These are phyloP conservation scores for Lathyrus tuberosus DNA, from an alignment of 306 rosid genomes.

Conservation along the genomic window DNA sequence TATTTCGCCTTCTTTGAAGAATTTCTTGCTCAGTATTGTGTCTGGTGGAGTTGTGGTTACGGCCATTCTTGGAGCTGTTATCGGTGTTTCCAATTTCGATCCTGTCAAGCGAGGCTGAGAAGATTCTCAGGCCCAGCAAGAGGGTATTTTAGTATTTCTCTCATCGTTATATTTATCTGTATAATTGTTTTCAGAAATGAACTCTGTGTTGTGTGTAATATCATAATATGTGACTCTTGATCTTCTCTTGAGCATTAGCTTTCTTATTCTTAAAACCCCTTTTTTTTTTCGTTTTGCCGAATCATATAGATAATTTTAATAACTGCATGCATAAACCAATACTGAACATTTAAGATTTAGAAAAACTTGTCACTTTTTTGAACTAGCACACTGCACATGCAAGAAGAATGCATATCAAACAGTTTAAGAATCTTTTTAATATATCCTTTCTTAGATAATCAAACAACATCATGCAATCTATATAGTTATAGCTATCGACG, in stretches of 20 bases:
- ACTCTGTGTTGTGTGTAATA: slow-evolving; percentile 47
- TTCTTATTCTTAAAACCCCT: slow-evolving; percentile 38
- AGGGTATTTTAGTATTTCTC: slow-evolving; percentile 40
- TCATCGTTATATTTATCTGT: slow-evolving; percentile 36
- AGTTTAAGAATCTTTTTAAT: too few species aligned
- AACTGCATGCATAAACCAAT: too few species aligned
- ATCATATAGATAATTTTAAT: neutral
- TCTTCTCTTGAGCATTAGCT: slow-evolving; percentile 31
- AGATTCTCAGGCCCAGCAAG: neutral
- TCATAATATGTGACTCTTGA: slow-evolving; percentile 41
- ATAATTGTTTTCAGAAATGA: slow-evolving; percentile 28
- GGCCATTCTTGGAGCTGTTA: slow-evolving; percentile 67
- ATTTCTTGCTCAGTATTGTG: slow-evolving; percentile 86
- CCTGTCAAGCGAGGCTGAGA: slow-evolving; percentile 82
- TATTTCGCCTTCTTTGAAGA: slow-evolving; percentile 82
- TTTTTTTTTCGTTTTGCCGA: slow-evolving; percentile 11
- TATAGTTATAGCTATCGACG: too few species aligned
- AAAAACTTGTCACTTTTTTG: too few species aligned
- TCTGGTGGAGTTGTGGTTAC: slow-evolving; percentile 78
- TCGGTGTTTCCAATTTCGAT: slow-evolving; percentile 93
- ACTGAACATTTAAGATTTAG: too few species aligned
- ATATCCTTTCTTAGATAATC: too few species aligned
- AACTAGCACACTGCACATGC: too few species aligned
- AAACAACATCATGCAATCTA: too few species aligned
- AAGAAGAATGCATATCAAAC: too few species aligned